Conservation (phyloP, 352 stramenopile species). For the Poterioochromonas sp. region DNA sequence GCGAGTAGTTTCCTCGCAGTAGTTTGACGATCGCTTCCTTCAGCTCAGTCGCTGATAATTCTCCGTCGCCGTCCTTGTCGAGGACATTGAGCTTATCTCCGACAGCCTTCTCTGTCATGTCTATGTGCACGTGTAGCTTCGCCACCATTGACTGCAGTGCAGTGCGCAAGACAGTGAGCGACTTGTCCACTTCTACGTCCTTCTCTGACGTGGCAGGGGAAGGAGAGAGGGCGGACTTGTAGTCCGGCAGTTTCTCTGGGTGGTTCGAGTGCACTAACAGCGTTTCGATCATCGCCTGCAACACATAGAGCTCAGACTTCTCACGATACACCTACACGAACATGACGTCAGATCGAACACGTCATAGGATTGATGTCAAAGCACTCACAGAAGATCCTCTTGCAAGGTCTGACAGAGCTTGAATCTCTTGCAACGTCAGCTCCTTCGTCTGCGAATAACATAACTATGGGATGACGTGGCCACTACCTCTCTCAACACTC, state of each 20-base stretch:
- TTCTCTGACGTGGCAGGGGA: not conserved
- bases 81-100: slow-evolving; percentile 94
- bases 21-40: slow-evolving; percentile 85
- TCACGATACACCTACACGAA: slow-evolving; percentile 33
- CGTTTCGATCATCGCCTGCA: not conserved
- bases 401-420: slow-evolving; percentile 24
- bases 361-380: not conserved
- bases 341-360: slow-evolving; percentile 6
- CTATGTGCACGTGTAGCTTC: slow-evolving; percentile 82
- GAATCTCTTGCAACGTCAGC: slow-evolving; percentile 8
- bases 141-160: slow-evolving; percentile 82
- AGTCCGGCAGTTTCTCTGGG: too few relatives aligned
- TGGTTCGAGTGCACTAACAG: too few relatives aligned
- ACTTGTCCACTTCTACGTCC: slow-evolving; percentile 46
- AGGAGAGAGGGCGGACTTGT: not conserved
- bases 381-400: slow-evolving; percentile 18
- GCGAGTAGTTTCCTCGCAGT: slow-evolving; percentile 78
- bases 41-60: slow-evolving; percentile 87
- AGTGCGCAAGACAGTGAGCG: slow-evolving; percentile 75
- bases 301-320: slow-evolving; percentile 18
- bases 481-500: too few relatives aligned
- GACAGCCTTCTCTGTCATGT: slow-evolving; percentile 65
- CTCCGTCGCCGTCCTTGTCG: slow-evolving; percentile 90
- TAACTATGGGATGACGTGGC: too few relatives aligned
- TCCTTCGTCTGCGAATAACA: not conserved